Base-by-base conservation (phyloP, 495 filamentous ascomycete species). In the Neurospora sp. region DNA sequence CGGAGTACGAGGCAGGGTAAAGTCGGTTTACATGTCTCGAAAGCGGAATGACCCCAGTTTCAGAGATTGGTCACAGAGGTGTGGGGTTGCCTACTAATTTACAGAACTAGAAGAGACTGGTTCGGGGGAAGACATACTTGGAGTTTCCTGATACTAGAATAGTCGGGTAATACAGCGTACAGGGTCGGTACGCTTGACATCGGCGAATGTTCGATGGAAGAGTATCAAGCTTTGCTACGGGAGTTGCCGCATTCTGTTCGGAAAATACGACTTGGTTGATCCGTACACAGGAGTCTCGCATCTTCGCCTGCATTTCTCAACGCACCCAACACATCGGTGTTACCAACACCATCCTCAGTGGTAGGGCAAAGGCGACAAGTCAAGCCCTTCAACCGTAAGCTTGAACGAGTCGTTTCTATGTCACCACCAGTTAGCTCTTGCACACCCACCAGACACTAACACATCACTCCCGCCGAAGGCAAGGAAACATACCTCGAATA, bases 401-500 rank as follows among this genome's bases (percentile, higher is more conserved):
- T 90, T 90, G 81, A 97, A 96, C 3, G 91, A 85, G 82, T 97
- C 93, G 74, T 90, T 93, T 62, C 92, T 86, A 10, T 24, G 21
- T 8, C 19, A 40, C n/a, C 40, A 3, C 11, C 39, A 62, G 34
- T 71, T 31, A 37, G 37, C 21, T 45, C 31, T 24, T 13, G 17
- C 34, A 17, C 10, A 2, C 48, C 11, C 21, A 59, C 10, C 11
- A 15, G 24, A 36, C 31, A 69, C 4, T 0, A 10, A 34, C 0
- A 17, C 0, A 31, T 39, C 66, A 34, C 48, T 45, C 37, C 28
- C 38, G 5, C 0, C 42, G 2, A 42, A 54, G 11, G 8, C 7
- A 39, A 40, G 15, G 24, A 71, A 71, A 71, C 79, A 70, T 78
- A 83, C 83, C 85, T 84, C n/a, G 91, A 91, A 82, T 94, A 96